phyloP scores from a whole-genome alignment of 2,329 filamentous ascomycete genomes.

The Fusarium sp. region DNA sequence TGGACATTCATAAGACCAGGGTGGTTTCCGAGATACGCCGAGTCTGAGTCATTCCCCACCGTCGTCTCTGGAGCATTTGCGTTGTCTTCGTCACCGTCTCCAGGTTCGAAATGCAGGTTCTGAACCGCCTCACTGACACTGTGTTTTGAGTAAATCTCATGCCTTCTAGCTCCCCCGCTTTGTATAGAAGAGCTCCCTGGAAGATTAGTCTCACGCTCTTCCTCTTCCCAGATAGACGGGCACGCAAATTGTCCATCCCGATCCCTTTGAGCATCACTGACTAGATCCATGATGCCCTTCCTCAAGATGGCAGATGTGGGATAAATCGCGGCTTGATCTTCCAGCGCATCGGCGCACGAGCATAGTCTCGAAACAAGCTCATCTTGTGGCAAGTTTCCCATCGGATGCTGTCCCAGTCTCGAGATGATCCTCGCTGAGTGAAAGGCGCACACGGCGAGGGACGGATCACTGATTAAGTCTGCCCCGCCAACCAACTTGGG shows the following conservation, averaged over 20 bases:
- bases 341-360: background rate
- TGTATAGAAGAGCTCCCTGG: background rate
- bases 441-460: conserved; percentile 25
- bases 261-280: conserved; percentile 7
- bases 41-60: background rate
- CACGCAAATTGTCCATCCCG: conserved; percentile 1
- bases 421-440: conserved; percentile 28
- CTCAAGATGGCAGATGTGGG: conserved; percentile 1
- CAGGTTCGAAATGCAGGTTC: conserved; percentile 2
- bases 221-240: conserved; percentile 22
- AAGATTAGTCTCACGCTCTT: conserved; percentile 3
- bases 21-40: rapidly evolving
- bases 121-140: conserved; percentile 16
- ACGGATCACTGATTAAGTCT: conserved; percentile 22
- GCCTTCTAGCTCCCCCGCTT: background rate
- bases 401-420: conserved; percentile 18
- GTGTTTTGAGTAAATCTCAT: conserved; percentile 22
- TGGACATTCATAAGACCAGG: background rate
- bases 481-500: background rate
- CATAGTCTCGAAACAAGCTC: background rate
- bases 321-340: background rate
- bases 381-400: conserved; percentile 9
- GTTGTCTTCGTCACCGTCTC: background rate
- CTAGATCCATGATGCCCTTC: conserved; percentile 20
- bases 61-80: background rate